Evolutionary conservation across 352 stramenopile species (phyloP), one percentile per base, ranked within the genome.

Genomic region (Proteromonas lacertae): DNA sequence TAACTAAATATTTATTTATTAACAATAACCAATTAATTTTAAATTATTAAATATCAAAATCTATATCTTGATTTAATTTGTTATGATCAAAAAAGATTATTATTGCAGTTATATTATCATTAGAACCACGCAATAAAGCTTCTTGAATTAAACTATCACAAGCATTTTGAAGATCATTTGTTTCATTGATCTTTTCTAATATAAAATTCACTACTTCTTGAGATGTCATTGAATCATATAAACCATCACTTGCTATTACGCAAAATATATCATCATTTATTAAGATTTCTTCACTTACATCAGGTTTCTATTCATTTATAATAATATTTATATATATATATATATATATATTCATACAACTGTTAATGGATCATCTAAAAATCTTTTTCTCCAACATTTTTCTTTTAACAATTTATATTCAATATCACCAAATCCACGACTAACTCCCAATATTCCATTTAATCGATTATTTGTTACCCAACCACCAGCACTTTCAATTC

Each of bases 141-240:
- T 42, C 36, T 10, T 35, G 9, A 13, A 18, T 19, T 13, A 42
- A 28, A 2, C 24, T 25, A 21, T 36, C 13, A 1, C 5, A 24
- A 17, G 17, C 28, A 12, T 19, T 6, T 30, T 42, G 18, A 2
- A 35, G 9, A 21, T 42, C 26, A 12, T 20, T 14, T 8, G 34
- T 5, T 24, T 25, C 12, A 18, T 17, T 17, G 2, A 42, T 20
- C 18, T 10, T 6, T 19, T 78, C 59, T 35, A 76, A 60, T n/a
- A 39, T 22, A 25, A 39, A 39, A 20, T 39, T 39, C 13, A 39
- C 34, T 8, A 19, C 34, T 25, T 39, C 34, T 19, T 32, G 22
- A 25, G 22, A 39, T n/a, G 13, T 13, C 10, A 29, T 31, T 3
- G 3, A 1, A 21, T 39, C 34, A 20, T 22, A 39, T 3, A 39